Evolutionary conservation across 192 early-diverging fungal genomes (phyloP).

Genomic region (Jimgerdemannia flammicorona): DNA sequence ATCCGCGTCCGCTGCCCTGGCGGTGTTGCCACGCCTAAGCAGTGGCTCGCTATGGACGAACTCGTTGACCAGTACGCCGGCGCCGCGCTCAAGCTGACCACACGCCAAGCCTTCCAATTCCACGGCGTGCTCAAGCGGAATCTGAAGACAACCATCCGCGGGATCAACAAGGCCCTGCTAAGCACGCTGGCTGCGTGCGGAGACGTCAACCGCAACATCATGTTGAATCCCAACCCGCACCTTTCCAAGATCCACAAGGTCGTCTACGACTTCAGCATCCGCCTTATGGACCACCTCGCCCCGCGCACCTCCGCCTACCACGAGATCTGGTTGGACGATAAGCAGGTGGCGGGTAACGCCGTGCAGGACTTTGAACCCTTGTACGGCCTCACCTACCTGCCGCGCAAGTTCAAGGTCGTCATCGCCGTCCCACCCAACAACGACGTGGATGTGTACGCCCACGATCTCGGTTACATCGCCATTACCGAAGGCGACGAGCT

Average conservation of each 20-base stretch:
- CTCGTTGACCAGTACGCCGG: slow-evolving; percentile 83
- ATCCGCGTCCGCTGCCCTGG: slow-evolving; percentile 93
- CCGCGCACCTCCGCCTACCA: slow-evolving; percentile 90
- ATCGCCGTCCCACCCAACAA: slow-evolving; percentile 94
- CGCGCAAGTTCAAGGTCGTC: slow-evolving; percentile 95
- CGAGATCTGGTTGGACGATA: slow-evolving; percentile 96
- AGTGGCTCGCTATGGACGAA: slow-evolving; percentile 95
- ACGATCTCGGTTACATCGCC: slow-evolving; percentile 93
- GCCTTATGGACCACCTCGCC: slow-evolving; percentile 74
- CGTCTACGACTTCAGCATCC: slow-evolving; percentile 66
- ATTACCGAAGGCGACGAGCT: slow-evolving; percentile 76
- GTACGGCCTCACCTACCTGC: slow-evolving; percentile 90
- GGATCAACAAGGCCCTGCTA: slow-evolving; percentile 87
- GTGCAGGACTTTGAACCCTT: slow-evolving; percentile 87
- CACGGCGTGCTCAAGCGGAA: slow-evolving; percentile 93
- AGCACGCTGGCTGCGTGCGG: slow-evolving; percentile 96
- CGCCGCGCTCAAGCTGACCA: slow-evolving; percentile 90
- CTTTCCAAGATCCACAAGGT: slow-evolving; percentile 76
- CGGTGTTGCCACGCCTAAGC: slow-evolving; percentile 81
- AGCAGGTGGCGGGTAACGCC: slow-evolving; percentile 76
- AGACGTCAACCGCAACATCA: slow-evolving; percentile 97
- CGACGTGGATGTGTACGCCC: slow-evolving; percentile 95
- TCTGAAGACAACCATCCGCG: slow-evolving; percentile 83
- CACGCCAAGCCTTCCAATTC: slow-evolving; percentile 96
- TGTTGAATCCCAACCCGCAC: slow-evolving; percentile 85